Evolutionary conservation across 108 stramenopile species (phyloP), one percentile per base, ranked within the genome.

Genomic region (Fragilaria radians): DNA sequence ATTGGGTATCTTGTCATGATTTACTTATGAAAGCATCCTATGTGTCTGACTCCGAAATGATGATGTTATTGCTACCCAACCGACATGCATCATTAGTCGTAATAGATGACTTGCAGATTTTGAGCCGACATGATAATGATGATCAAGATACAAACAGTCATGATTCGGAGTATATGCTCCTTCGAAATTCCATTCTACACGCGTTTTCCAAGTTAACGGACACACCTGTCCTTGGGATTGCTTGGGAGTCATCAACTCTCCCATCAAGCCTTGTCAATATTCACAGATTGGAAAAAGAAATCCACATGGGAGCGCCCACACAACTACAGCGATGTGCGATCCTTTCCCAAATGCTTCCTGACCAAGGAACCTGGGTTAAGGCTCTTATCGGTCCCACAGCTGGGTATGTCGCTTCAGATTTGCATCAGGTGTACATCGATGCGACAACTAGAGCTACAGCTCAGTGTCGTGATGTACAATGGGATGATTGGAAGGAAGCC

Each of bases 321-420:
- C 81, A 88, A 27, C 3, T 3, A 9, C 85, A 93, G 64, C 63
- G 91, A 48, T 51, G 57, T 51, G 58, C 61, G 7, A 85, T 89
- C 3, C 77, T 88, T 59, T 25, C 73, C 21, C 49, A 57, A 31
- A 63, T 85, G 68, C 61, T 83, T 3, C 62, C 22, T 2, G 11
- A 32, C n/a, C 55, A 36, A 19, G 32, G 11, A 17, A 46, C 26
- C 18, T 93, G 91, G 91, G 56, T 75, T 17, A 57, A 53, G 22
- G 49, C 70, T 24, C 65, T 93, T 52, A 65, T 82, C 42, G 63
- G 68, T 26, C 66, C 70, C 33, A 85, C 87, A 0, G 71, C 83
- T 31, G 87, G 91, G 28, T 93, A 78, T 56, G 85, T 93, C 1
- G 85, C 91, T 5, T 56, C 70, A 7, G 91, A 93, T 61, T 72